Conservation (phyloP, 1,139 yeast species). For the Kurtzmaniella quercitrusa region DNA sequence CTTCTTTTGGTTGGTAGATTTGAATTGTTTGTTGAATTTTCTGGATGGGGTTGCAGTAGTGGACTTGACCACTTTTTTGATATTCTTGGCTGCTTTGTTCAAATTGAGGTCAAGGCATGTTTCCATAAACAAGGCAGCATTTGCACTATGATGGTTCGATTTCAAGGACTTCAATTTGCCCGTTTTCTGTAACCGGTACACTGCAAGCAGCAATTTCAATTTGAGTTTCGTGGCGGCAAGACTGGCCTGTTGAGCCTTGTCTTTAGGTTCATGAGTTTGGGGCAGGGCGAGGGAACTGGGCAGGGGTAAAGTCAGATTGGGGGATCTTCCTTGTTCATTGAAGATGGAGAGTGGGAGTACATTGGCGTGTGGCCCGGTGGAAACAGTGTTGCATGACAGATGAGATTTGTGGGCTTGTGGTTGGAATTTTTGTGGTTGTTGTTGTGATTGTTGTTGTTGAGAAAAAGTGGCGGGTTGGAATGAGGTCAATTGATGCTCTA, state of each 20-base stretch:
- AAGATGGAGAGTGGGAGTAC: neutral
- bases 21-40: slow-evolving; percentile 11
- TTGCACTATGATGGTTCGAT: neutral
- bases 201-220: slow-evolving; percentile 70
- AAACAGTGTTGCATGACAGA: neutral
- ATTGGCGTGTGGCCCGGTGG: neutral
- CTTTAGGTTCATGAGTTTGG: slow-evolving; percentile 4
- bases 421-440: neutral
- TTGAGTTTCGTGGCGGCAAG: slow-evolving; percentile 61
- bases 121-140: neutral
- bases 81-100: neutral
- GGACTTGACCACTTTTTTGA: neutral
- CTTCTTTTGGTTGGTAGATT: slow-evolving; percentile 9
- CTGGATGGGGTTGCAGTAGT: slow-evolving; percentile 1
- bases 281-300: slow-evolving; percentile 4
- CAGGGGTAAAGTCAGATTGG: slow-evolving; percentile 6
- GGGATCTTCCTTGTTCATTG: slow-evolving; percentile 6
- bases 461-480: neutral
- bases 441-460: neutral
- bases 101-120: slow-evolving; percentile 4
- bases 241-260: slow-evolving; percentile 23
- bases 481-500: neutral
- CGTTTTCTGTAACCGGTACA: slow-evolving; percentile 53
- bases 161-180: slow-evolving; percentile 2
- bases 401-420: neutral